A percentile compares a stretch with the other conserved stretches of the same genome.
Conservation (phyloP, 768 basidiomycete genomes). For the Podaxis carcinomalis region DNA sequence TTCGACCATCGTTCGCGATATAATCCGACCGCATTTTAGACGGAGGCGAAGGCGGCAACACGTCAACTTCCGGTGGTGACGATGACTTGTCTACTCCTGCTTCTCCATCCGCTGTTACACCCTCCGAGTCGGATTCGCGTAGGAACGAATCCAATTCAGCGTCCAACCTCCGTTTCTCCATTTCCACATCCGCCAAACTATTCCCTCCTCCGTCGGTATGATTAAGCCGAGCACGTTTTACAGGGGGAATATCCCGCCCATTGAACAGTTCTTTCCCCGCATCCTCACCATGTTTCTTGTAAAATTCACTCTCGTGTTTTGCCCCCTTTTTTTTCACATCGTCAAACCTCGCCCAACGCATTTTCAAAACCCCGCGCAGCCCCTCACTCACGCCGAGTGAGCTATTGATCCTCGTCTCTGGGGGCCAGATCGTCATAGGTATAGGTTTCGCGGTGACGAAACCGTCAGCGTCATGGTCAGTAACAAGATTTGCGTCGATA, state of each 20-base stretch:
- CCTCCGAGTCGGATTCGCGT: conserved; percentile 32
- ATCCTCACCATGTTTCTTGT: conserved; percentile 62
- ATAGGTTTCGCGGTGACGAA: conserved; percentile 63
- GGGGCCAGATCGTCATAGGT: conserved; percentile 73
- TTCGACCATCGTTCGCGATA: conserved; percentile 44
- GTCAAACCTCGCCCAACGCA: conserved; percentile 71
- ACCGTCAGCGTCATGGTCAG: conserved; percentile 47
- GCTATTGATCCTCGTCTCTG: conserved; percentile 70
- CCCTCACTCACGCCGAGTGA: conserved; percentile 69
- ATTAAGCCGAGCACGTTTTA: conserved; percentile 27
- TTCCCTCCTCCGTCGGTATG: neutral
- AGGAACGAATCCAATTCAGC: conserved; percentile 47
- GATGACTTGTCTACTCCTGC: neutral
- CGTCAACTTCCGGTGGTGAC: conserved; percentile 1
- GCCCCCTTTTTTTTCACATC: conserved; percentile 82
- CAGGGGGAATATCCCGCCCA: conserved; percentile 30
- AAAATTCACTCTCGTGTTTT: conserved; percentile 69
- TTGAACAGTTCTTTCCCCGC: conserved; percentile 59
- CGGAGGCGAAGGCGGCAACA: conserved; percentile 39
- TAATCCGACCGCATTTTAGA: conserved; percentile 71
- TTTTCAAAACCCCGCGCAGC: conserved; percentile 57
- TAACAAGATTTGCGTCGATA: conserved; percentile 50
- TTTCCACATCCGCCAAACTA: neutral
- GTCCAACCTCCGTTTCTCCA: neutral
- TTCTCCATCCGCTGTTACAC: neutral